Conservation (phyloP, 2,329 filamentous ascomycete genomes). For the Harringtonia lauricola region DNA sequence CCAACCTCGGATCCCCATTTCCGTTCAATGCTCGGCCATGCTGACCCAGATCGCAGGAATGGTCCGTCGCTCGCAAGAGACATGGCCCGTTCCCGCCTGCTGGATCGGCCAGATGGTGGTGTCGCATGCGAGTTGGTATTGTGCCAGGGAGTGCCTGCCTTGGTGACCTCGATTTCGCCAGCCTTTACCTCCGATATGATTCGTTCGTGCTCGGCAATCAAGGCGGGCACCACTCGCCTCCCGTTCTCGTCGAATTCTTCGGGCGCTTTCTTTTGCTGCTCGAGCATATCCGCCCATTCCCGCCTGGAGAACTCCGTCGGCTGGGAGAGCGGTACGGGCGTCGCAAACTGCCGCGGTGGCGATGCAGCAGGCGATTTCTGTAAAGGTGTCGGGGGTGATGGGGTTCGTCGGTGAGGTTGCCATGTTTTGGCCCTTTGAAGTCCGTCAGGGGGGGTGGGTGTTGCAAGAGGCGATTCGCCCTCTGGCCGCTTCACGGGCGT, state of each 20-base stretch:
- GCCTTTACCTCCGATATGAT: slow-evolving; percentile 12
- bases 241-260: slow-evolving; percentile 11
- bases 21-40: slow-evolving; percentile 6
- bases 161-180: slow-evolving; percentile 11
- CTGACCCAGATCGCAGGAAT: background rate
- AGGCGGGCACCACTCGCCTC: slow-evolving; percentile 7
- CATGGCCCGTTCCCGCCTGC: slow-evolving; percentile 8
- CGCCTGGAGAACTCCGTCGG: slow-evolving; percentile 6
- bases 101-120: background rate
- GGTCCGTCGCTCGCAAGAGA: slow-evolving; percentile 9
- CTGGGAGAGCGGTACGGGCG: background rate
- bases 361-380: background rate
- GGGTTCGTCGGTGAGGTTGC: background rate
- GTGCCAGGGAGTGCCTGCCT: slow-evolving; percentile 10
- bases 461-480: slow-evolving; percentile 15
- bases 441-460: slow-evolving; percentile 5
- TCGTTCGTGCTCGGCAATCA: slow-evolving; percentile 13
- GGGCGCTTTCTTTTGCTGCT: slow-evolving; percentile 3
- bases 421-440: background rate
- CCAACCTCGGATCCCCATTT: slow-evolving; percentile 1
- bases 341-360: background rate
- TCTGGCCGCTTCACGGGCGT: slow-evolving; percentile 34
- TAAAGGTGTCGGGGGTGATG: background rate
- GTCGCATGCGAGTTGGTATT: slow-evolving; percentile 1
- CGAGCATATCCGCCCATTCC: slow-evolving; percentile 11